A percentile compares a stretch with the other conserved stretches of the same genome.
Evolutionary conservation across 2,329 filamentous ascomycete species (phyloP).

Genomic region (Akanthomyces lecanii): DNA sequence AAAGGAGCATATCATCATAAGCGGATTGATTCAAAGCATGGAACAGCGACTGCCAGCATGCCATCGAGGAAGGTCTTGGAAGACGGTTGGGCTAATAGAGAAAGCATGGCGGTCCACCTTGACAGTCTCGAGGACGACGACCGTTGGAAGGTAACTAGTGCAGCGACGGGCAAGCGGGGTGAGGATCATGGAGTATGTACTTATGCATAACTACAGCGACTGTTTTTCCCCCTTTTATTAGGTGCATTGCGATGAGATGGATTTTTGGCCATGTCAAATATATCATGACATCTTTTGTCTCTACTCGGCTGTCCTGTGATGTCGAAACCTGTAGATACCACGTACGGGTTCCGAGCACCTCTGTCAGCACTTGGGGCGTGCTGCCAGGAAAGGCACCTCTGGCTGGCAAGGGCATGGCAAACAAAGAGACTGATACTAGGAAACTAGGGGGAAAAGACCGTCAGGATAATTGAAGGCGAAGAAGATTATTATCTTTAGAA

Average conservation of each 20-base stretch:
- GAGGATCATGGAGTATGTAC: neutral
- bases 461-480: too few species aligned
- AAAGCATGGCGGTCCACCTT: neutral
- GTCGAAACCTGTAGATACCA: neutral
- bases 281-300: neutral
- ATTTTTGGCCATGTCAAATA: neutral
- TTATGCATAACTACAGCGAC: slow-evolving; percentile 11
- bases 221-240: neutral
- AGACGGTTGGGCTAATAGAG: neutral
- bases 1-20: neutral
- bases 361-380: too few species aligned
- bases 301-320: neutral
- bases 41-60: neutral
- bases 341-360: too few species aligned
- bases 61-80: neutral
- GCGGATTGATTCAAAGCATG: neutral
- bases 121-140: neutral
- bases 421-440: too few species aligned
- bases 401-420: too few species aligned
- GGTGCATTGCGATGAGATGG: neutral
- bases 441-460: too few species aligned
- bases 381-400: too few species aligned
- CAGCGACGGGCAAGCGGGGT: neutral
- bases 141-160: neutral
- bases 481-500: too few species aligned